phyloP scores from a whole-genome alignment of 768 basidiomycete species.

The Mycena rebaudengoi region DNA sequence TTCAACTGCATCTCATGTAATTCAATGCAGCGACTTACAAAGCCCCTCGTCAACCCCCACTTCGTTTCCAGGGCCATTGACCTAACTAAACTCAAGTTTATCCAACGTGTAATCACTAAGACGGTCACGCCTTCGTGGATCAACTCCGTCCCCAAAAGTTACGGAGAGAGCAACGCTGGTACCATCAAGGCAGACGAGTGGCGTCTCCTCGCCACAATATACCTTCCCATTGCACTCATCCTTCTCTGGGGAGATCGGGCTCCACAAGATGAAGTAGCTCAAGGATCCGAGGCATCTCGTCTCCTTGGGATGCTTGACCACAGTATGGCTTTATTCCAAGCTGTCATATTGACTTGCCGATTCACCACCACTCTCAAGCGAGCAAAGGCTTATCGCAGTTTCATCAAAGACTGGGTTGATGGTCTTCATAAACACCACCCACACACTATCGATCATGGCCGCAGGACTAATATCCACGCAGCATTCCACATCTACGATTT shows the following conservation, averaged over 20 bases:
- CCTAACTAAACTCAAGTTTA: constrained; percentile 10
- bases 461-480: constrained; percentile 35
- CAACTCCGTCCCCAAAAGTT: constrained; percentile 36
- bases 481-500: constrained; percentile 47
- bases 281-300: constrained; percentile 3
- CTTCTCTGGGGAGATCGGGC: constrained; percentile 37
- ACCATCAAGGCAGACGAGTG: constrained; percentile 49
- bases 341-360: constrained; percentile 30
- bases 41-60: neutral
- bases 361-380: constrained; percentile 17
- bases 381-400: constrained; percentile 5
- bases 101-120: constrained; percentile 33
- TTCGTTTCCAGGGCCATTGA: constrained; percentile 6
- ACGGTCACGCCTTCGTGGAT: constrained; percentile 37
- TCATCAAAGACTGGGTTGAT: constrained; percentile 34
- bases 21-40: constrained; percentile 8
- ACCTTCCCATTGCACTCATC: constrained; percentile 44
- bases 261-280: neutral
- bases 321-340: constrained; percentile 37
- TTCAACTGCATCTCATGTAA: neutral
- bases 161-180: constrained; percentile 37
- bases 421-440: constrained; percentile 33
- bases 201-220: constrained; percentile 36
- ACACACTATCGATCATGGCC: constrained; percentile 15
- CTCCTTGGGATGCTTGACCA: constrained; percentile 31